Base-by-base conservation (phyloP, 306 rosid genomes). In the Glycine soja region DNA sequence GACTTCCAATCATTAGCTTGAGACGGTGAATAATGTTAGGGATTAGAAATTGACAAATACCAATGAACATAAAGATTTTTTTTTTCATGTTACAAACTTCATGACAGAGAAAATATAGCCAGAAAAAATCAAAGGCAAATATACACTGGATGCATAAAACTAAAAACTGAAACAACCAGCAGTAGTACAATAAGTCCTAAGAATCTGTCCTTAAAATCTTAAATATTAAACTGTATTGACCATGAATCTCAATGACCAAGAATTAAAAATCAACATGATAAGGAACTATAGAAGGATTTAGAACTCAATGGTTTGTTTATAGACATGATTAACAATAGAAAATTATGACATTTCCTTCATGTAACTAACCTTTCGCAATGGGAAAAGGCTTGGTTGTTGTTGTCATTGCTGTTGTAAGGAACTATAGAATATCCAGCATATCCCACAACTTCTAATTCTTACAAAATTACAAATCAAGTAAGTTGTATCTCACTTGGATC, bases 11-110 rank as follows among this genome's bases (percentile, higher is more conserved):
- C 46, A 63, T 30, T 8, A 45, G 74, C 50, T 42, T 53, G 74
- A 81, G 67, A 72, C 40, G 36, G 50, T 38, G 67, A 72, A 72
- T 40, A 5, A n/a, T 50, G n/a, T 47, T 16, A 16, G 40, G 50
- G 3, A 30, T 14, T 45, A 46, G 61, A 62, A 70, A 70, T 58
- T 32, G 50, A 76, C 18, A 40, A 61, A 61, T 70, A 1, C 42
- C 18, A 70, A 52, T 11, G n/a, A 69, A 70, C 42, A 50, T 47
- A 10, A 50, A 16, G 50, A 43, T 72, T 13, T n/a, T 66, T 56
- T 18, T 34, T 30, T 19, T 9, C 62, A 43, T 56, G 32, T 11
- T 59, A 76, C 24, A 45, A 75, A 30, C 32, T 75, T 30, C 16
- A 12, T 24, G 36, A 68, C 58, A 78, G 3, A 32, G 18, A 30